These are phyloP conservation scores for Pseudozyma tsukubaensis DNA, from an alignment of 1,284 basidiomycete genomes.

Conservation along the genomic window DNA sequence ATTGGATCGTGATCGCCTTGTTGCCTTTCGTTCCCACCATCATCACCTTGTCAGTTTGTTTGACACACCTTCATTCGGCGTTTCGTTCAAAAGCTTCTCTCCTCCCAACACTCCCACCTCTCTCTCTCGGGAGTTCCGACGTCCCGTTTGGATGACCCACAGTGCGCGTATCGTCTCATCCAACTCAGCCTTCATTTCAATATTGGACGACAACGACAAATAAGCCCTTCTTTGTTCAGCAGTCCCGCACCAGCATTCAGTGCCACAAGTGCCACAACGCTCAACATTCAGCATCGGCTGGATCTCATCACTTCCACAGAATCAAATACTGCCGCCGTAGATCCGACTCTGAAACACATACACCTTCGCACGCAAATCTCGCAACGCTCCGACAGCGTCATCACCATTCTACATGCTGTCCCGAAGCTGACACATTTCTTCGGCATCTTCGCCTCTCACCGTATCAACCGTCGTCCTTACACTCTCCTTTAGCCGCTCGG, in stretches of 20 bases:
- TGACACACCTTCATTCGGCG: too few species aligned
- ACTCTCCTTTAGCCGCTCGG: not conserved
- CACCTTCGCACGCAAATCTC: not conserved
- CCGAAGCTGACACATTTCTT: not conserved
- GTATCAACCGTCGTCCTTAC: not conserved
- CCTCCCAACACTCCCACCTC: not conserved
- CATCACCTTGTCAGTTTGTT: too few species aligned
- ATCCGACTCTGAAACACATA: not conserved
- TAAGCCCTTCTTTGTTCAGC: too few species aligned
- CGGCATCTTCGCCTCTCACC: not conserved
- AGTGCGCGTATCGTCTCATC: not conserved
- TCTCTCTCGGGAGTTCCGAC: too few species aligned
- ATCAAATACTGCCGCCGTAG: not conserved
- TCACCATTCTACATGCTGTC: constrained; percentile 9
- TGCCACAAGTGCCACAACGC: too few species aligned
- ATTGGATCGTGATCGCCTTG: too few species aligned
- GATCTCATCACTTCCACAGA: not conserved
- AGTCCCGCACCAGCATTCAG: too few species aligned
- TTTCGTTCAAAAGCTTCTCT: too few species aligned
- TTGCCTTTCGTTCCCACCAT: too few species aligned
- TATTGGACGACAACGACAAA: not conserved
- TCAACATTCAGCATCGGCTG: not conserved
- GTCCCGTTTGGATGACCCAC: not conserved
- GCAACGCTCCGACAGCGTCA: not conserved
- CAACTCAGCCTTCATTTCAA: not conserved